Percentiles rank a stretch among this genome's conserved stretches.
phyloP scores from a whole-genome alignment of 345 rosid species.

The Garcia nutans region DNA sequence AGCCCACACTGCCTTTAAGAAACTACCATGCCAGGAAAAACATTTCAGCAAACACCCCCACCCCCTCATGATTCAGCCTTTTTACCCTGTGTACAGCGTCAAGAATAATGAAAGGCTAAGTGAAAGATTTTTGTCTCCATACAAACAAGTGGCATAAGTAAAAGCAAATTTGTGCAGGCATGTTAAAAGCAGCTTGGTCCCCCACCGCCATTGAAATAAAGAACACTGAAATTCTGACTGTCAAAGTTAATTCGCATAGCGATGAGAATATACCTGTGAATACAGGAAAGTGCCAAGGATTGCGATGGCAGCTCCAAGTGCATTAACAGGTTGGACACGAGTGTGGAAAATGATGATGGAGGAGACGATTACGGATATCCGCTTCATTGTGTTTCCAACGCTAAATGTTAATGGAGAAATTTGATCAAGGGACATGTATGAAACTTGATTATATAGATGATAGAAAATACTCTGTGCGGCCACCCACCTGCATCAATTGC shows the following conservation, averaged over 20 bases:
- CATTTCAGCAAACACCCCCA: no score
- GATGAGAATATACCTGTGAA: constrained; percentile 67
- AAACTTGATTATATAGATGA: constrained; percentile 96
- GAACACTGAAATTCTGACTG: neutral
- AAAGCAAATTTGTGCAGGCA: constrained; percentile 12
- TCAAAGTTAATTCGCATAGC: neutral
- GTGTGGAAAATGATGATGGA: constrained; percentile 97
- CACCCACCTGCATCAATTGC: constrained; percentile 69
- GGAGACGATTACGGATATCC: constrained; percentile 92
- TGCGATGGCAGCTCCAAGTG: constrained; percentile 96
- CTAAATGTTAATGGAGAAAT: constrained; percentile 97
- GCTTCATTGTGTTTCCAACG: constrained; percentile 95
- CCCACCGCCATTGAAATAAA: neutral
- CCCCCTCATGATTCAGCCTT: neutral
- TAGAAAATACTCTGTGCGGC: constrained; percentile 97
- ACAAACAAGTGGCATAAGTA: constrained; percentile 21
- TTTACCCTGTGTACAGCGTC: neutral
- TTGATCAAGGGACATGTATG: constrained; percentile 96
- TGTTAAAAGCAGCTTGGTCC: constrained; percentile 14
- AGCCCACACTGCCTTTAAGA: no score
- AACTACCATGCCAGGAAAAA: no score
- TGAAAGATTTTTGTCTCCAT: constrained; percentile 20
- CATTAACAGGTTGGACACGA: constrained; percentile 89
- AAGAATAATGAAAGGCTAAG: constrained; percentile 15
- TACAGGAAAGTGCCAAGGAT: constrained; percentile 94